A percentile compares a stretch with the other conserved stretches of the same genome.
phyloP scores from a whole-genome alignment of 768 basidiomycete genomes.

The Baorangia bicolor region DNA sequence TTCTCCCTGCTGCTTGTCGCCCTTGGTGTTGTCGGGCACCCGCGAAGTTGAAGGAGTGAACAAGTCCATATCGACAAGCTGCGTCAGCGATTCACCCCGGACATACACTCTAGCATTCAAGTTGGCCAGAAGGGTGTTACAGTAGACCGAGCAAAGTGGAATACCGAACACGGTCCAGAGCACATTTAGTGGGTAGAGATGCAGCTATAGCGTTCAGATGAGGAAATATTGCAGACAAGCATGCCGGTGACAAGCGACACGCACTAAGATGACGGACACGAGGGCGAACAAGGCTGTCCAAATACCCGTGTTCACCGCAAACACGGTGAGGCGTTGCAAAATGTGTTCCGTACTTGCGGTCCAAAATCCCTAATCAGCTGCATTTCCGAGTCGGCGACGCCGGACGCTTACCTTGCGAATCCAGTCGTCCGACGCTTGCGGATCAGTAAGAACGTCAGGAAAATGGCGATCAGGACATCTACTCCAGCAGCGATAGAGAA shows the following conservation, averaged over 20 bases:
- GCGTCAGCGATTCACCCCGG: neutral
- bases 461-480: slow-evolving; percentile 5
- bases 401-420: neutral
- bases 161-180: neutral
- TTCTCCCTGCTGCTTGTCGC: neutral
- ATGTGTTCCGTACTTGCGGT: slow-evolving; percentile 3
- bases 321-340: slow-evolving; percentile 11
- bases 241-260: neutral
- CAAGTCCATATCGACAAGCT: neutral
- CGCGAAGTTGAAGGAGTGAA: too few species aligned
- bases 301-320: slow-evolving; percentile 33
- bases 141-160: slow-evolving; percentile 11
- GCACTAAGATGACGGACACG: slow-evolving; percentile 7
- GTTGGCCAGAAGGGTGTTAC: slow-evolving; percentile 19
- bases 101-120: slow-evolving; percentile 12
- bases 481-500: slow-evolving; percentile 1
- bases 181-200: neutral
- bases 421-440: neutral
- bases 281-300: slow-evolving; percentile 51
- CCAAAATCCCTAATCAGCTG: neutral
- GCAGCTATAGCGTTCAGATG: neutral
- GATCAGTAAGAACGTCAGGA: slow-evolving; percentile 5
- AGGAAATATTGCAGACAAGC: neutral
- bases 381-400: neutral
- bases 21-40: neutral